phyloP scores from a whole-genome alignment of 345 rosid species.

The Salix koriyanagi region DNA sequence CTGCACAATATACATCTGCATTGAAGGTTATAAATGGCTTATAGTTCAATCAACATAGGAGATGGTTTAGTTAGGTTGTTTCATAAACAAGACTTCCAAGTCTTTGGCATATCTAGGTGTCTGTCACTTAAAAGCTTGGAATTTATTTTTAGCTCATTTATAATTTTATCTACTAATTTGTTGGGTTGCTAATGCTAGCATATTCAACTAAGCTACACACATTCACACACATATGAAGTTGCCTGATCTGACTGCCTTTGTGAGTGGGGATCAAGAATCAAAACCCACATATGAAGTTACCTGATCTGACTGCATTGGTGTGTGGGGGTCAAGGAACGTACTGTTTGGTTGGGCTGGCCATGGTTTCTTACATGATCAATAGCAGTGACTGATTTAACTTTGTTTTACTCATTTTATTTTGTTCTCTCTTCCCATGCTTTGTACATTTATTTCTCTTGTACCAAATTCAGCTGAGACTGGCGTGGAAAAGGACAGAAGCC shows the following conservation, averaged over 20 bases:
- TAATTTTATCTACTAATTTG: too few species aligned
- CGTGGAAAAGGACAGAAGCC: not conserved
- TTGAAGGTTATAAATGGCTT: not conserved
- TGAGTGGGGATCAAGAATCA: not conserved
- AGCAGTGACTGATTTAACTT: not conserved
- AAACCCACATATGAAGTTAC: too few species aligned
- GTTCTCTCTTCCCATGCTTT: not conserved
- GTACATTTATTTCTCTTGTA: not conserved
- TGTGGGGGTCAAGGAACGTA: not conserved
- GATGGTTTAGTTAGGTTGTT: not conserved
- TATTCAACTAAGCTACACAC: not conserved
- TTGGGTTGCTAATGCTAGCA: not conserved
- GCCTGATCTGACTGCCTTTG: not conserved
- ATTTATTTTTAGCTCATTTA: not conserved
- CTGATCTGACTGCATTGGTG: not conserved
- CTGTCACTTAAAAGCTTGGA: not conserved
- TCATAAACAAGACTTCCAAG: not conserved
- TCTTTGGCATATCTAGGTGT: not conserved
- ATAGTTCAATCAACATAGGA: not conserved
- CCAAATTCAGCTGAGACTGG: slow-evolving; percentile 25
- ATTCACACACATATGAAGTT: not conserved
- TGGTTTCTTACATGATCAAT: not conserved
- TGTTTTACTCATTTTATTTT: not conserved
- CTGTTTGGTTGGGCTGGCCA: not conserved
- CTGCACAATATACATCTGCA: not conserved